Base-by-base conservation (phyloP, 2,329 filamentous ascomycete genomes). In the Fusarium hostae region DNA sequence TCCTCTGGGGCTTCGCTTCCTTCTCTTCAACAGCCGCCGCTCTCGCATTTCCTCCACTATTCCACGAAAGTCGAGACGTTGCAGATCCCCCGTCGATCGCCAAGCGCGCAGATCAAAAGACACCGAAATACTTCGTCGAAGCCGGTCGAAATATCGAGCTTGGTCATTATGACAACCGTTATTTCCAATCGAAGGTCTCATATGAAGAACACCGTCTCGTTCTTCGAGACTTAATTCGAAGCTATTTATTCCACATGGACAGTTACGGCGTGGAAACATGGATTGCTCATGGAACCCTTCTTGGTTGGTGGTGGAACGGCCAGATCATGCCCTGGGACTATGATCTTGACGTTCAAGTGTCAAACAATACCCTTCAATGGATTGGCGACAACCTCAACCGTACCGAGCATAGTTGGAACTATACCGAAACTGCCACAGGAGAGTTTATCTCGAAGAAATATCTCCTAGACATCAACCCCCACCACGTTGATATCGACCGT, bases 251-350 rank as follows among this genome's bases (percentile, higher is more conserved):
- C 48, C 90, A 88, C 61, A 91, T 93, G 79, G 83, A 85, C 47
- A 84, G 87, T 22, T 84, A 91, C 59, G 88, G 89, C 10, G 82
- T 94, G 68, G 92, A 95, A 81, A 95, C 94, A 1, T 96, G 94
- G 94, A 89, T 97, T 65, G 93, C 94, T 41, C 94, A 97, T 80
- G 94, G 94, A 52, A 94, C 93, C 8, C 82, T 96, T 54, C 84
- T 97, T 26, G 94, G 93, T 16, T 97, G 94, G 94, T 96, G 92
- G 92, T 97, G 94, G 94, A 95, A 94, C 78, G 87, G 85, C 44
- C 82, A 89, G 81, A 90, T 93, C 78, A 89, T 95, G 83, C 92
- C 93, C 1, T 95, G 93, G 93, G 93, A 96, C 80, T 92, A 90
- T 84, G 94, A 97, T 79, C 84, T 96, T 48, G 94, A 97, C 80